These are phyloP conservation scores for Graphilbum ipis-grandicollis DNA, from an alignment of 2,329 filamentous ascomycete genomes.

Conservation along the genomic window DNA sequence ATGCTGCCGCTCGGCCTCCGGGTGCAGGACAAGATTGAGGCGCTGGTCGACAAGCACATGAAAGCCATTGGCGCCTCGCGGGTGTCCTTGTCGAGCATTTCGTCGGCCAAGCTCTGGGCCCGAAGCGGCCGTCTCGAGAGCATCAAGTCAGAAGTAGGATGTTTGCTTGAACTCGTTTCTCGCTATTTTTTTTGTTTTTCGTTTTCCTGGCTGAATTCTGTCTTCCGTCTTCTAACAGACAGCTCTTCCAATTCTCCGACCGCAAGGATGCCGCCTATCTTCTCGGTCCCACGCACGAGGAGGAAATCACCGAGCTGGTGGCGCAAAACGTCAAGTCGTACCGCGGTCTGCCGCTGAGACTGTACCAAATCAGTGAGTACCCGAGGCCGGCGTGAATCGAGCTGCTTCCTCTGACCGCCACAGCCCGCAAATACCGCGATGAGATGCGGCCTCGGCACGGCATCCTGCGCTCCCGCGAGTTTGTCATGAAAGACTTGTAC, in stretches of 20 bases:
- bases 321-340: constrained; percentile 60
- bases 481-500: constrained; percentile 96
- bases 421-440: constrained; percentile 84
- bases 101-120: constrained; percentile 69
- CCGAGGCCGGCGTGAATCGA: no score
- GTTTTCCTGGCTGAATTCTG: no score
- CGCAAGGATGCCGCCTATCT: constrained; percentile 59
- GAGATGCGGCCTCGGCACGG: constrained; percentile 80
- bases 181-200: neutral
- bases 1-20: constrained; percentile 72
- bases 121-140: constrained; percentile 65
- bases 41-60: constrained; percentile 83
- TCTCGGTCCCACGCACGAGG: constrained; percentile 85
- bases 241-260: constrained; percentile 70
- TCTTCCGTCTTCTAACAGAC: no score
- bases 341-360: constrained; percentile 64
- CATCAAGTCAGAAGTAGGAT: constrained; percentile 51
- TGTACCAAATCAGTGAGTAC: constrained; percentile 71
- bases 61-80: constrained; percentile 63
- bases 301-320: constrained; percentile 81
- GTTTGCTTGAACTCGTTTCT: no score
- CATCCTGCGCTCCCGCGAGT: constrained; percentile 73
- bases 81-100: constrained; percentile 67
- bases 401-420: no score
- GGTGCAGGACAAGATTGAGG: constrained; percentile 77